Percentiles rank a stretch among this genome's conserved stretches.
Evolutionary conservation across 257 asterid species (phyloP).

Genomic region (Ballota nigra): DNA sequence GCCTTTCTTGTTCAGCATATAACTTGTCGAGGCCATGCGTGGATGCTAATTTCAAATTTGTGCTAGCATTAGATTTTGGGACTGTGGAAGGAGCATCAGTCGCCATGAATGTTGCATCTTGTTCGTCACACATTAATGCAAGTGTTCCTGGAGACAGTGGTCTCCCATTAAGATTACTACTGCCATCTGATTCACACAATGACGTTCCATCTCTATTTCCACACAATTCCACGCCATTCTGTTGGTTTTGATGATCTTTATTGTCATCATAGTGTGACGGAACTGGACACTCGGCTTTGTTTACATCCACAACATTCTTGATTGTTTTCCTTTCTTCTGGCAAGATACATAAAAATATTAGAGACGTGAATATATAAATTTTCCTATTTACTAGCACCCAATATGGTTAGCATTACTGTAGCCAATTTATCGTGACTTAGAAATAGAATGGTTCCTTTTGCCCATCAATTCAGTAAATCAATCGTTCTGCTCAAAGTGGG

Average conservation of each 20-base stretch:
- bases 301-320: constrained; percentile 14
- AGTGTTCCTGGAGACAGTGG: constrained; percentile 63
- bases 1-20: constrained; percentile 63
- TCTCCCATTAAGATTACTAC: constrained; percentile 30
- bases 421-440: not conserved
- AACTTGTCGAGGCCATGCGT: constrained; percentile 20
- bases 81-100: constrained; percentile 23
- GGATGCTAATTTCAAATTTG: constrained; percentile 21
- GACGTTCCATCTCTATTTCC: constrained; percentile 16
- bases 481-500: not conserved
- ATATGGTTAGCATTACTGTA: not conserved
- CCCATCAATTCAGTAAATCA: not conserved
- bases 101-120: constrained; percentile 23
- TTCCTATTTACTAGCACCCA: not conserved
- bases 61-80: constrained; percentile 20
- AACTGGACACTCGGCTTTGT: constrained; percentile 26
- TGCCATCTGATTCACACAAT: constrained; percentile 28
- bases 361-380: not conserved
- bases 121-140: constrained; percentile 59
- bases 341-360: constrained; percentile 13
- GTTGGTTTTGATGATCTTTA: constrained; percentile 26
- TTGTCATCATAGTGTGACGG: constrained; percentile 28
- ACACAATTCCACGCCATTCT: constrained; percentile 6
- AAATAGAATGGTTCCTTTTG: not conserved
- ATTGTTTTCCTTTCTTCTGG: constrained; percentile 33